Conservation (phyloP, 495 filamentous ascomycete genomes). For the Daldinia vernicosa region DNA sequence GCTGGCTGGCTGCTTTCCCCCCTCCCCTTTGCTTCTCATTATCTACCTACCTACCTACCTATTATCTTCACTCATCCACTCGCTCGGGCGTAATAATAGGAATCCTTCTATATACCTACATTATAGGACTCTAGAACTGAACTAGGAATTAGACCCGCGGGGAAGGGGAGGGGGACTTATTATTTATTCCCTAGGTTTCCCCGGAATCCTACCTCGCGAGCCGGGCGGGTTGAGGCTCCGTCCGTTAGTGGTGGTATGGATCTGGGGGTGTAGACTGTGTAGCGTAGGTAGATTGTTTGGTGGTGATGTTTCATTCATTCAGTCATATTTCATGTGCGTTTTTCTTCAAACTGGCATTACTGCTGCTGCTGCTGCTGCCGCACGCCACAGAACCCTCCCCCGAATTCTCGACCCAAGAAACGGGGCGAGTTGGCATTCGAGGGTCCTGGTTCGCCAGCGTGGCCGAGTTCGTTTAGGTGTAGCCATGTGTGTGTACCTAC, state of each 20-base stretch:
- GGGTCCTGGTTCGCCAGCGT: constrained; percentile 12
- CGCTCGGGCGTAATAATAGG: constrained; percentile 14
- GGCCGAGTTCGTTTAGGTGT: constrained; percentile 23
- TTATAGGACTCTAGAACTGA: too few species aligned
- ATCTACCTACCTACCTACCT: background rate
- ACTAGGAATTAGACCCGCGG: background rate
- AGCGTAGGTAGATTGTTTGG: too few species aligned
- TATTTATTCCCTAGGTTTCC: constrained; percentile 26
- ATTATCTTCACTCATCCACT: background rate
- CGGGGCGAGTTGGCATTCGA: constrained; percentile 36
- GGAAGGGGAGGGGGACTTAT: background rate
- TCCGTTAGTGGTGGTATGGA: background rate
- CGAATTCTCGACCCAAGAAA: constrained; percentile 32
- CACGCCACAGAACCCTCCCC: constrained; percentile 4
- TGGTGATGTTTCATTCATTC: constrained; percentile 12
- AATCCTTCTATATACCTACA: background rate
- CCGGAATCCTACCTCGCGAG: constrained; percentile 35
- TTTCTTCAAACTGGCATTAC: background rate
- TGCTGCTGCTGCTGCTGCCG: constrained; percentile 16
- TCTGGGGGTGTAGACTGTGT: too few species aligned
- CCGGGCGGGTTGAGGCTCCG: constrained; percentile 34
- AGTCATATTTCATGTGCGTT: background rate
- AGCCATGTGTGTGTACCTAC: constrained; percentile 18
- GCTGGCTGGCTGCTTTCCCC: background rate
- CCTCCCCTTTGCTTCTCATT: background rate